Evolutionary conservation across 768 basidiomycete species (phyloP), one percentile per base, ranked within the genome.

Genomic region (Pleurotus ostreatus): DNA sequence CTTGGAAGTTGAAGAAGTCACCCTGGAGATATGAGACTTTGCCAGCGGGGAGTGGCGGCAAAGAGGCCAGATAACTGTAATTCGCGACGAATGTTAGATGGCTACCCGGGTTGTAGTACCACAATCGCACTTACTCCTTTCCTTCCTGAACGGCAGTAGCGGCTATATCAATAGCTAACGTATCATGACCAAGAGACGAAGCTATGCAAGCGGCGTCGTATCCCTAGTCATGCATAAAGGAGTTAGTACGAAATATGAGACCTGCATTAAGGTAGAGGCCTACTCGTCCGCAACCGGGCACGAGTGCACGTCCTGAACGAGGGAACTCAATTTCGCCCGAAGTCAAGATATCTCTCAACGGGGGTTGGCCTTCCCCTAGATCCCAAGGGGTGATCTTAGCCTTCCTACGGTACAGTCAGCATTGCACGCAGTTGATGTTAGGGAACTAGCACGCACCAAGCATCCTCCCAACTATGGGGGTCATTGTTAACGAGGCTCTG

Each of bases 341-440:
- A 46, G 79, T 70, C 22, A 88, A 63, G 1, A 84, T 65, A 48
- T 83, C 80, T 22, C 65, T 68, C 55, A 88, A 69, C 1, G 85
- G 76, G 5, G 81, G 84, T 60, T 88, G 86, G 3, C 73, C 62
- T 5, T 71, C 66, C 2, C 84, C 79, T 5, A 65, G 63, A 60
- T 88, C 86, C 86, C 88, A 89, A 1, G 88, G 87, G 0, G 83
- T 86, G 1, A 81, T 55, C 0, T 73, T 70, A 0, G 66, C 60
- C 62, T 78, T 70, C 82, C 83, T 81, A 30, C 4, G 44, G 26
- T 7, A 11, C 4, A 2, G 43, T 40, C 4, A 49, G 34, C 22
- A 18, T 37, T 4, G 15, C 4, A n/a, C 39, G 0, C 25, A 12
- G 16, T 6, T 48, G 11, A 4, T 22, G 8, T 18, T 4, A 25